phyloP scores from a whole-genome alignment of 805 yeast genomes.

The Danielia oregonensis region DNA sequence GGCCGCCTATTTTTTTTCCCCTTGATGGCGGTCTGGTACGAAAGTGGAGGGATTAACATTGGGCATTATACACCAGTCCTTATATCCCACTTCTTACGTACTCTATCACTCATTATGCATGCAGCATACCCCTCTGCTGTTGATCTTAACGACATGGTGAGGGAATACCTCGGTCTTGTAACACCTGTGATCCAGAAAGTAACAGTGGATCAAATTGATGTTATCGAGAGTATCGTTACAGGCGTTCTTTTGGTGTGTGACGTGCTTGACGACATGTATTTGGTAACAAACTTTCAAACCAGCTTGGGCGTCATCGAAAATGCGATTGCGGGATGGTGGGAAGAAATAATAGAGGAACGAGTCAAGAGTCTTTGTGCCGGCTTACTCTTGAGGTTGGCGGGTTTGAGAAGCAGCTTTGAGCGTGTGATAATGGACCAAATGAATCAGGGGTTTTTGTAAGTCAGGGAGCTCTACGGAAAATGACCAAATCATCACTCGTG shows the following conservation, averaged over 20 bases:
- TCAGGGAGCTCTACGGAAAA: too few species aligned
- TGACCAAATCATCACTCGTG: too few species aligned
- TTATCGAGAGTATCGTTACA: slow-evolving; percentile 37
- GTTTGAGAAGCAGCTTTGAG: slow-evolving; percentile 21
- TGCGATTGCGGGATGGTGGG: slow-evolving; percentile 32
- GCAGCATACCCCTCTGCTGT: slow-evolving; percentile 54
- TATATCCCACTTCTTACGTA: slow-evolving; percentile 55
- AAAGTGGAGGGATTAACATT: slow-evolving; percentile 42
- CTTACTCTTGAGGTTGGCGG: slow-evolving; percentile 27
- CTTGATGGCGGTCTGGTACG: slow-evolving; percentile 49
- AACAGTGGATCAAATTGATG: slow-evolving; percentile 26
- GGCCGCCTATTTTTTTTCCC: slow-evolving; percentile 51
- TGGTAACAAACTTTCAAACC: slow-evolving; percentile 20
- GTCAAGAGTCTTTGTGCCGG: slow-evolving; percentile 40
- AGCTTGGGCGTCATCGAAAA: slow-evolving; percentile 16
- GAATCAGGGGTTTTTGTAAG: slow-evolving; percentile 19
- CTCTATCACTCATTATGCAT: slow-evolving; percentile 53
- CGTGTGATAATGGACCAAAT: slow-evolving; percentile 28
- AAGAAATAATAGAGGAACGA: slow-evolving; percentile 31
- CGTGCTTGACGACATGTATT: slow-evolving; percentile 25
- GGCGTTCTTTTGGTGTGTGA: slow-evolving; percentile 35
- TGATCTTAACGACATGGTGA: slow-evolving; percentile 53
- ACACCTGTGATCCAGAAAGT: slow-evolving; percentile 20
- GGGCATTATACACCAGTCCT: slow-evolving; percentile 55
- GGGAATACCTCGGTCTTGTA: slow-evolving; percentile 44